Evolutionary conservation across 2,329 filamentous ascomycete species (phyloP).

Genomic region (Diplocarpon mali): DNA sequence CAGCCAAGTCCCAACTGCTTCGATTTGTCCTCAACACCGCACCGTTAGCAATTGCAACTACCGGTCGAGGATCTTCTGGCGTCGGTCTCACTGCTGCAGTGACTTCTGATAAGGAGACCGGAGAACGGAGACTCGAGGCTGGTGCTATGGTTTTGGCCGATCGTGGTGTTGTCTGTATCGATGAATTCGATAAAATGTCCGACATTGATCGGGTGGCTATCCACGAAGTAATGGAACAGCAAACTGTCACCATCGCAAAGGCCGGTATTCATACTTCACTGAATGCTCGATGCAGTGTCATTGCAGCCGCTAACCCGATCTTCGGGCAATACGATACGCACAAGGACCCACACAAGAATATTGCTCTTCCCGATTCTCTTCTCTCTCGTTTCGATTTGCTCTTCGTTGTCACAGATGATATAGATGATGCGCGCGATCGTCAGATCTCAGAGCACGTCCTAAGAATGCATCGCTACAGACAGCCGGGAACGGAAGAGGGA

Average conservation of each 20-base stretch:
- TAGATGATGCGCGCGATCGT: conserved; percentile 84
- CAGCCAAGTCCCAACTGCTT: conserved; percentile 94
- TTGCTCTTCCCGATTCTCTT: conserved; percentile 89
- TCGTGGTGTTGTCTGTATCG: conserved; percentile 94
- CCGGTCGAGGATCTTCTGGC: conserved; percentile 89
- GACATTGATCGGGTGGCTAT: conserved; percentile 96
- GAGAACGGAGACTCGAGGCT: conserved; percentile 85
- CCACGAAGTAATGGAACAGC: conserved; percentile 99
- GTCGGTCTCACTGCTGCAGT: conserved; percentile 96
- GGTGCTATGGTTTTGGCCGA: conserved; percentile 98
- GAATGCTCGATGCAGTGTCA: conserved; percentile 91
- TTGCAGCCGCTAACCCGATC: conserved; percentile 93
- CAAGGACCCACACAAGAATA: conserved; percentile 98
- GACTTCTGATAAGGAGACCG: conserved; percentile 93
- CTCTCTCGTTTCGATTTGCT: conserved; percentile 97
- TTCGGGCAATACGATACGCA: conserved; percentile 98
- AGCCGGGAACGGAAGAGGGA: conserved; percentile 86
- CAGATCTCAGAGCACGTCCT: conserved; percentile 93
- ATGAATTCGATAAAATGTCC: conserved; percentile 99
- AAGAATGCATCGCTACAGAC: conserved; percentile 92
- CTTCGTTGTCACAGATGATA: conserved; percentile 96
- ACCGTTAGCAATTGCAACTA: conserved; percentile 91
- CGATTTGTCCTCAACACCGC: conserved; percentile 97
- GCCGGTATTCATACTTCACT: conserved; percentile 95
- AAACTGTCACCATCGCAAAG: conserved; percentile 98